Evolutionary conservation across 1,284 basidiomycete genomes (phyloP), one percentile per base, ranked within the genome.

Genomic region (Wallemia hederae): DNA sequence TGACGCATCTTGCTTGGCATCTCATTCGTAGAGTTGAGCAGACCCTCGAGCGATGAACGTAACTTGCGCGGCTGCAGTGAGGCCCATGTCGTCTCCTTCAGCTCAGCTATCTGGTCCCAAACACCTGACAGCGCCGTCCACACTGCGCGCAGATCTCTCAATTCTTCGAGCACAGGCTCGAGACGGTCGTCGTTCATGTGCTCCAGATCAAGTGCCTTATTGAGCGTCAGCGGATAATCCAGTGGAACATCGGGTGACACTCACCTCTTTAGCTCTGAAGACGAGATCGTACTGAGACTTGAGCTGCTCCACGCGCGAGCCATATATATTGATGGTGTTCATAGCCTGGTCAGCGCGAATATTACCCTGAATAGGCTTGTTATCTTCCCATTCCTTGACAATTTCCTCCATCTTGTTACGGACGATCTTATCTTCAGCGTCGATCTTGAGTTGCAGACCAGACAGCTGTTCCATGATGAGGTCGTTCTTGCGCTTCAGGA

Each of bases 1-100:
- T 98, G 94, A 62, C 94, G 80, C 94, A 98, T 98, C 61, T 91
- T 79, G 59, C 87, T 94, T 0, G 94, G 94, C 91, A 99, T 92
- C 60, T 97, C 92, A 72, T 91, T 90, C 22, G 91, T 97, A 28
- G 87, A 89, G 26, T 78, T 77, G 60, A 98, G 72, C 60, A 98
- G 75, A 1, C 77, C 80, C 67, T 99, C 94, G 62, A 98, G 81
- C 66, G 90, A 85, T 68, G 92, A 88, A 65, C 94, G 81, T 62
- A 99, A 72, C 72, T 97, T 97, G 66, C 94, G 80, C 22, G 94
- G 86, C 68, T 92, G 67, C 2, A 61, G 39, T n/a, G 85, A 87
- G 2, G 84, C 79, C 94, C 94, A 99, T 1, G 81, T 74, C 67
- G 83, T 78, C 67, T 97, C 91, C 62, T 85, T 76, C 59, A 98